Evolutionary conservation across 208 protist genomes (phyloP), one percentile per base, ranked within the genome.

Genomic region (Blastocrithidia nonstop): DNA sequence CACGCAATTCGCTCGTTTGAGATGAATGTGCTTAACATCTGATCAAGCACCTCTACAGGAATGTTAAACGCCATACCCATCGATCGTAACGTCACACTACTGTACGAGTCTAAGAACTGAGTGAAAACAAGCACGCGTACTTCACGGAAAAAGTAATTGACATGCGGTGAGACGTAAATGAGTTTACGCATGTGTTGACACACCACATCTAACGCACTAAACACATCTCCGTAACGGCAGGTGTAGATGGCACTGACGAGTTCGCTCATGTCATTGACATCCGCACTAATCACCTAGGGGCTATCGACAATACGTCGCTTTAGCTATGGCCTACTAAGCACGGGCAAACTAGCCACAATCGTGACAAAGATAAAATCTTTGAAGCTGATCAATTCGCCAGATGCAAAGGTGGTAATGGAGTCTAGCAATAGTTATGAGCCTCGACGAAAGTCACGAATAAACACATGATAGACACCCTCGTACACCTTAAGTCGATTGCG

Each of bases 71-170:
- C 64, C 8, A 57, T 48, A 11, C 96, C 87, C 95, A 99, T 99
- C 24, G 85, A 94, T 21, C 81, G 56, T 16, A 99, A 58, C 22
- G 85, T 93, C 6, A 99, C 95, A 55, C 87, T 96, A 56, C 89
- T 88, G 74, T 99, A 99, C 5, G 92, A 96, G 55, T 99, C 91
- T n/a, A 99, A 82, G 57, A 97, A 98, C 81, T 99, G 97, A 31
- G 67, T 89, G 56, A 99, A 98, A 24, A 96, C 90, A 6, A 93
- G 51, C 26, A 98, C 83, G 27, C 97, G 85, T 56, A 98, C 79
- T 63, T 99, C 97, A 35, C 96, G 81, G 40, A 93, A 93, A 56
- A 96, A 98, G 69, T 96, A 99, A 38, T 84, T 80, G 22, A 94
- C 74, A 59, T 99, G 96, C 5, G 57, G 43, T 4, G 81, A 61